Base-by-base conservation (phyloP, 352 stramenopile genomes). In the Blastocystis sp. region DNA sequence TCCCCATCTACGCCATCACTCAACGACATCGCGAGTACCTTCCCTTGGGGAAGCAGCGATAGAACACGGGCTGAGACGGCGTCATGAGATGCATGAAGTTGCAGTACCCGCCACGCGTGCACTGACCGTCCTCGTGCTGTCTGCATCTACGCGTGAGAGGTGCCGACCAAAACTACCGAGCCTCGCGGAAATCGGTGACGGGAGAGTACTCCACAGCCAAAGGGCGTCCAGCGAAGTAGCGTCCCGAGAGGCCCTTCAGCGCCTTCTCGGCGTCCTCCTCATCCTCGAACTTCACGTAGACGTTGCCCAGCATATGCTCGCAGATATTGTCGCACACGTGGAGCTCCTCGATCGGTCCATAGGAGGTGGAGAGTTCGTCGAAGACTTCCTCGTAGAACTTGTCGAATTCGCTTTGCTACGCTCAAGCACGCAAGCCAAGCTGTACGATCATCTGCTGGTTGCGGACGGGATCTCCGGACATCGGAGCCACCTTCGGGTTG, bases 1-100 rank as follows among this genome's bases (percentile, higher is more conserved):
- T 21, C 63, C 67, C 63, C 63, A 89, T 59, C 63, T 77, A 77
- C 9, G 24, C 2, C 29, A n/a, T 80, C 16, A 89, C 13, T 24
- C 6, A 9, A 79, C 12, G 16, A 26, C 3, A 0, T 31, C 2
- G 21, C 2, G 24, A 10, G 35, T 59, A 89, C 79, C 79, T n/a
- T 19, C 63, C 79, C 24, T 89, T 63, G 24, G 63, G 63, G 67
- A 89, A 89, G 16, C 63, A 89, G 35, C 79, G 79, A 39, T 89
- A 80, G 67, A 89, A 89, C 13, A 89, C 63, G 16, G 41, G 3
- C 0, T 93, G 92, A 9, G 94, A 93, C 3, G 97, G 94, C 16
- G 95, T 96, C 88, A 96, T 95, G 80, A 98, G 96, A 92, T 99
- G 98, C 96, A 99, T 98, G 91, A 99, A 99, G 93, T 99, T 99